Evolutionary conservation across 2,329 filamentous ascomycete species (phyloP), one percentile per base, ranked within the genome.

Genomic region (Monosporascus sp.): DNA sequence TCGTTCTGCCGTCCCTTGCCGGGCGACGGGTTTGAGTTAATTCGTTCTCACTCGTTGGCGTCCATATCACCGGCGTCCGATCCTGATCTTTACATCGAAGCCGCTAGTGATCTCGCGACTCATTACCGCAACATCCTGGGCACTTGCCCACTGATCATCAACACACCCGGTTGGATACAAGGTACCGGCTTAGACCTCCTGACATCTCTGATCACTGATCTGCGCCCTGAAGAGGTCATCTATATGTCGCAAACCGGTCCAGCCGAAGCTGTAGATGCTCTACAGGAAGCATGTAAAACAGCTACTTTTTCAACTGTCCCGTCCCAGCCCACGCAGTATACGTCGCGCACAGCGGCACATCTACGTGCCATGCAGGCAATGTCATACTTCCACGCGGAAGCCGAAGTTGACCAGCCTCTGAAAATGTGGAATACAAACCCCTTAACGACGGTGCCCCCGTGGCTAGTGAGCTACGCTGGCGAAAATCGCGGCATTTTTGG

Each of bases 331-430:
- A 76, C 75, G n/a, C 79, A 83, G 41, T 74, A 75, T 41, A 75
- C 75, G 1, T 72, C 79, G 3, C 75, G 85, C 38, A 88, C 85
- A 9, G 79, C 87, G 0, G 77, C 81, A 0, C 84, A 92, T 56
- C 69, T 89, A 3, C 75, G 87, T 49, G 78, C 80, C 6, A 91
- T 93, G 86, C 87, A 91, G 60, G 82, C 79, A n/a, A 85, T 91
- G 78, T 86, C 88, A 0, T 93, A 92, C 61, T 90, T 93, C 63
- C 89, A 93, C 64, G 59, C 74, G 9, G 63, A 69, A 18, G 35
- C 48, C 48, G 52, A 54, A 31, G 51, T 46, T 31, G 54, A 54
- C 22, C 58, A 60, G n/a, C 41, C 49, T 43, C 57, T 55, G 51
- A 48, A 69, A 20, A 68, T 65, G 45, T 89, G 84, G 80, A 71